Conservation (phyloP, 305 asterid genomes). For the Fraxinus sp. region DNA sequence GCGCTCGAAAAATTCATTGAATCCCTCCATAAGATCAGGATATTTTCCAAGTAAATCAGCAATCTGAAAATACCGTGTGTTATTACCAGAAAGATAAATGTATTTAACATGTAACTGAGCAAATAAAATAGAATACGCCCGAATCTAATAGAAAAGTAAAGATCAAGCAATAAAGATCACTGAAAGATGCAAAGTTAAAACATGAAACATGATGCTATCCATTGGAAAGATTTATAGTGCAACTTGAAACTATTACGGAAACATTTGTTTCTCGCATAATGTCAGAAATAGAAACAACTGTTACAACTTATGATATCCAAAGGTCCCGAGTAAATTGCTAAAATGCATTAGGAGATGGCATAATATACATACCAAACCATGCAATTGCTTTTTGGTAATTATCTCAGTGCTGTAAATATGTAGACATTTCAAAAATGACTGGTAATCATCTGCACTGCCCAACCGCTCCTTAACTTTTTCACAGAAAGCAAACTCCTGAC, state of each 20-base stretch:
- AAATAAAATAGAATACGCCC: neutral
- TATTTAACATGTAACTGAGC: neutral
- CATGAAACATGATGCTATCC: conserved; percentile 1
- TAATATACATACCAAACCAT: conserved; percentile 64
- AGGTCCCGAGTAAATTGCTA: neutral
- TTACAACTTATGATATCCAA: neutral
- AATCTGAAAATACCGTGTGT: conserved; percentile 47
- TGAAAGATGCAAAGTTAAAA: conserved; percentile 5
- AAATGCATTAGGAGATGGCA: neutral
- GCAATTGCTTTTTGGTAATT: conserved; percentile 84
- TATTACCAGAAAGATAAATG: conserved; percentile 14
- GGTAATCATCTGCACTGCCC: conserved; percentile 80
- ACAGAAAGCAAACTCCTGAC: conserved; percentile 82
- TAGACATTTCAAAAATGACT: conserved; percentile 95
- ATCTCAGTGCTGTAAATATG: conserved; percentile 95
- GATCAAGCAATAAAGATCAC: neutral
- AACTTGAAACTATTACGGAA: neutral
- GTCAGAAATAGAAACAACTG: neutral
- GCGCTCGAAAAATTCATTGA: conserved; percentile 81
- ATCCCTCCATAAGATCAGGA: conserved; percentile 97
- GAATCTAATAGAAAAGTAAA: conserved; percentile 14
- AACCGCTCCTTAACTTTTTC: conserved; percentile 94
- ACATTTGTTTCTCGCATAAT: neutral
- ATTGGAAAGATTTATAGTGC: conserved; percentile 5
- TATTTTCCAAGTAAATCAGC: conserved; percentile 84